Base-by-base conservation (phyloP, 768 basidiomycete species). In the Lactifluus piperatus region DNA sequence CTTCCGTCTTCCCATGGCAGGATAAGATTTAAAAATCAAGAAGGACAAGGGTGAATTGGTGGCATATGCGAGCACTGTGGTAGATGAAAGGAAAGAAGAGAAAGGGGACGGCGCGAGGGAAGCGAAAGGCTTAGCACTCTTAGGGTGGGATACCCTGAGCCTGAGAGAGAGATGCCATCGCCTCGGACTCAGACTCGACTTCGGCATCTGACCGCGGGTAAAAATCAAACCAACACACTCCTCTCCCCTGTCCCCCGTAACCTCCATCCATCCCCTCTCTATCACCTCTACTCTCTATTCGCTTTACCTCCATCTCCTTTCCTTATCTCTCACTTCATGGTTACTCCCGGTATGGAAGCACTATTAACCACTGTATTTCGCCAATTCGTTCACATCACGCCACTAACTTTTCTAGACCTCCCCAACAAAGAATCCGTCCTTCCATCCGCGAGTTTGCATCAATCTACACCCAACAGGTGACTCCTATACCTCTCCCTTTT, bases 1-100 rank as follows among this genome's bases (percentile, higher is more conserved):
- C 77, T 88, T 88, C 75, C 86, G 75, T 71, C 86, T 75, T 63
- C 86, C 86, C 86, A 86, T 86, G 59, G 1, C 30, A 54, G 63
- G 43, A 30, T 43, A 51, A 24, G 34, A 41, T 14, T 8, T n/a
- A 36, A 61, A n/a, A 36, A 45, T 57, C 51, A 51, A 47, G 27
- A 16, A 62, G 54, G 50, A 18, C 20, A 26, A 39, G 30, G 20
- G 6, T 58, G 41, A 43, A 34, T 29, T 50, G 57, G 2, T 36
- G 26, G 52, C 58, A 60, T 50, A 51, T 54, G 58, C 24, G 49
- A 48, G 29, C 41, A 16, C 36, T 5, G n/a, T 32, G 18, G 51
- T 37, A 47, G 43, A 53, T 36, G 54, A 57, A 41, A 53, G 61
- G 47, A 36, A 41, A 32, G 48, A 26, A 32, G 61, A 57, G 47